Evolutionary conservation across 148 eudicot species (phyloP), one percentile per base, ranked within the genome.

Genomic region (Spergularia marina): DNA sequence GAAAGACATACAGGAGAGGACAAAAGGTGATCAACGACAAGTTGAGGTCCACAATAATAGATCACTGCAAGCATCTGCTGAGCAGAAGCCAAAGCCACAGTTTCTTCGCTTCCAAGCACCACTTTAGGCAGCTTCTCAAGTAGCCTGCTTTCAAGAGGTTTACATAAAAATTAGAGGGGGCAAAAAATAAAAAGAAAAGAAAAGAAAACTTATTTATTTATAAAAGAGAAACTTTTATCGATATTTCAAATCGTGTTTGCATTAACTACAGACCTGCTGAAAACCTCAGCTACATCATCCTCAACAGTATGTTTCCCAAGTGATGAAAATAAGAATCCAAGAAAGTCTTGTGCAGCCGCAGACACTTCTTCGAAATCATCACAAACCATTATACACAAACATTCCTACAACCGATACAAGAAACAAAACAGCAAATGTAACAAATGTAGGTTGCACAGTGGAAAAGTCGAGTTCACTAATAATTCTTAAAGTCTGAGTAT

Each of bases 41-140:
- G 86, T 77, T 81, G 86, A 71, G 98, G 98, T 68, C 98, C 98
- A 61, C 93, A 88, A 83, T 87, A 87, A 82, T 89, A 94, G 40
- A 92, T 85, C 61, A 90, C 81, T 60, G 87, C 97, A 66, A 91
- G 93, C 77, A 94, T 84, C 84, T 90, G 92, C 73, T 82, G 91
- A 77, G 88, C 87, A 82, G 86, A 88, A 71, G 97, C 89, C 75
- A 93, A 56, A 18, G 91, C 91, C 68, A 85, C 70, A 74, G 91
- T 78, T 80, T 94, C 91, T 68, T 90, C 98, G 78, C 88, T 86
- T 70, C 97, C 92, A 82, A 91, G 89, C 71, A 94, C 86, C 78
- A 85, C 80, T 76, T 89, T 87, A 18, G 98, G 98, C 63, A 94
- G 91, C 77, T 90, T 91, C 69, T 94, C 96, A 79, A 91, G 78